phyloP scores from a whole-genome alignment of 257 asterid species.

The Hygrophila difformis region DNA sequence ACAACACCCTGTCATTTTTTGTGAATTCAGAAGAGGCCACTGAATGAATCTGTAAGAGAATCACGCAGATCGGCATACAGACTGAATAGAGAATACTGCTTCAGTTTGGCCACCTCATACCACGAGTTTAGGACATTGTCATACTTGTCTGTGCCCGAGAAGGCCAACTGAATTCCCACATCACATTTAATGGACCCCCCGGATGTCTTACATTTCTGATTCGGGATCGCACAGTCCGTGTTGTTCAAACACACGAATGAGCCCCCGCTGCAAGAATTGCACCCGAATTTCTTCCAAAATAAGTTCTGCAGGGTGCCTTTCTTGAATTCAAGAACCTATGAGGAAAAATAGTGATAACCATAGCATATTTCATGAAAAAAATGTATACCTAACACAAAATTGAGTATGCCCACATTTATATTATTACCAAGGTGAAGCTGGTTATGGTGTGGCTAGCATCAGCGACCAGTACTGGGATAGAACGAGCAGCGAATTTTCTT shows the following conservation, averaged over 20 bases:
- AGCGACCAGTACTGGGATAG: conserved; percentile 66
- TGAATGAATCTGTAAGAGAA: conserved; percentile 43
- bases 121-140: conserved; percentile 69
- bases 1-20: too few relatives aligned
- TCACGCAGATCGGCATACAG: conserved; percentile 47
- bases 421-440: conserved; percentile 82
- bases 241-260: conserved; percentile 66
- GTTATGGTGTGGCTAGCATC: conserved; percentile 49
- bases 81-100: conserved; percentile 64
- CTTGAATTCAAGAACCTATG: conserved; percentile 81
- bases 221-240: conserved; percentile 68
- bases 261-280: conserved; percentile 46
- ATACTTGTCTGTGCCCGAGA: conserved; percentile 75
- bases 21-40: too few relatives aligned
- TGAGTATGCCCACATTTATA: neutral
- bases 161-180: conserved; percentile 68
- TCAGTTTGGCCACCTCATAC: conserved; percentile 83
- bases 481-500: conserved; percentile 73
- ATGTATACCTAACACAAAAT: too few relatives aligned
- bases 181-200: conserved; percentile 62
- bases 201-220: conserved; percentile 38
- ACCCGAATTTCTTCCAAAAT: conserved; percentile 81
- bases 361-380: neutral
- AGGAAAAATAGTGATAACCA: neutral
- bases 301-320: conserved; percentile 70